These are phyloP conservation scores for Ganoderma boninense DNA, from an alignment of 1,284 basidiomycete genomes.

Conservation along the genomic window DNA sequence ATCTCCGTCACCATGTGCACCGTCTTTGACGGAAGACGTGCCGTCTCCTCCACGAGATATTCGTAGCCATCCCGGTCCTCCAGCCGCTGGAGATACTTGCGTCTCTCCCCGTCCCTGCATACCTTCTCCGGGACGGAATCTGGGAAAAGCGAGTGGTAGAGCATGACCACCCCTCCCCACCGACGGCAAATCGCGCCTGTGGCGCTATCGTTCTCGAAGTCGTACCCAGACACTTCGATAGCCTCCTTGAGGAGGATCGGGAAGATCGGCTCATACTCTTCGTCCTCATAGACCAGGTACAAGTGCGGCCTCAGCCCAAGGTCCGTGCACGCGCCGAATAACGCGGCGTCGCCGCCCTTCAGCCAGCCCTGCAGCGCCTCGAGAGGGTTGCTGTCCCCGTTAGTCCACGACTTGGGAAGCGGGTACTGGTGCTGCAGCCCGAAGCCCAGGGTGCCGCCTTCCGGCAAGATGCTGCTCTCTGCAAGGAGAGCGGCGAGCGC, in stretches of 20 bases:
- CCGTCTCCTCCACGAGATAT: not conserved
- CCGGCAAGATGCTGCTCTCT: constrained; percentile 36
- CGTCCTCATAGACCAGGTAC: constrained; percentile 4
- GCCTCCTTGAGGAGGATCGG: not conserved
- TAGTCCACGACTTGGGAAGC: constrained; percentile 6
- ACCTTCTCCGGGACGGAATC: not conserved
- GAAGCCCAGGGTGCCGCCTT: constrained; percentile 48
- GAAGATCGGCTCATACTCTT: no score
- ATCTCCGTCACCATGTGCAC: not conserved
- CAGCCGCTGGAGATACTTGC: not conserved
- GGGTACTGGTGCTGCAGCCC: constrained; percentile 46
- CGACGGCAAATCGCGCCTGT: not conserved
- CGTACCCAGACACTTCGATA: not conserved
- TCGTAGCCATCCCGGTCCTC: not conserved
- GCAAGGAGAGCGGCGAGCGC: constrained; percentile 35
- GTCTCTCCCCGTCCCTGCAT: not conserved
- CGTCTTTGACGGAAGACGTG: not conserved
- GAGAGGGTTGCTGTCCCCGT: constrained; percentile 1
- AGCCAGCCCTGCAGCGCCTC: constrained; percentile 15
- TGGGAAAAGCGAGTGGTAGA: not conserved
- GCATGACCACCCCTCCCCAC: not conserved
- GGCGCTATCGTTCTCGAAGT: not conserved
- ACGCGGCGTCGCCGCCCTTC: constrained; percentile 31
- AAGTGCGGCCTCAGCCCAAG: constrained; percentile 19
- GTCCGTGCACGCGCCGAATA: constrained; percentile 15